These are phyloP conservation scores for Cyclotella atomus DNA, from an alignment of 108 stramenopile species.

Conservation along the genomic window DNA sequence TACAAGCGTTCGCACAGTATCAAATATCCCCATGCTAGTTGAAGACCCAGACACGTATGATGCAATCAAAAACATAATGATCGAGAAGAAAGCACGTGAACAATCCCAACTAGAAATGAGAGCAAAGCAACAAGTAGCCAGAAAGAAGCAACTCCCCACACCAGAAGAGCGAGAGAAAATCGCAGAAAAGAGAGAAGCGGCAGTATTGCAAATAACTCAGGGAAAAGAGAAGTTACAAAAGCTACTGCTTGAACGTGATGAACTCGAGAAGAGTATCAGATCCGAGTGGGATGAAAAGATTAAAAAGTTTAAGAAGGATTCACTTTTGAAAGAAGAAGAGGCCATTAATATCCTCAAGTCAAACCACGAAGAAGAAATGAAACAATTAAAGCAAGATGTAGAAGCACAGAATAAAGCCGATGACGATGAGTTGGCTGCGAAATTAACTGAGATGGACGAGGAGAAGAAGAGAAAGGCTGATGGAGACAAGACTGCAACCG, in stretches of 20 bases:
- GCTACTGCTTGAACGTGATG: constrained; percentile 8
- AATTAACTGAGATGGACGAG: constrained; percentile 6
- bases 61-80: constrained; percentile 21
- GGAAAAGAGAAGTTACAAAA: constrained; percentile 15
- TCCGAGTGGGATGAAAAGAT: constrained; percentile 30
- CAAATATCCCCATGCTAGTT: constrained; percentile 21
- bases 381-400: constrained; percentile 12
- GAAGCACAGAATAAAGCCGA: constrained; percentile 17
- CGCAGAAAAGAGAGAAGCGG: neutral
- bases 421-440: constrained; percentile 3
- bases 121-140: constrained; percentile 6
- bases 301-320: constrained; percentile 14
- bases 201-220: neutral
- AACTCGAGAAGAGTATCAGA: constrained; percentile 13
- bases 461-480: constrained; percentile 20
- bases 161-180: neutral
- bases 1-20: constrained; percentile 22
- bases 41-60: constrained; percentile 38
- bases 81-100: constrained; percentile 21
- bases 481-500: neutral
- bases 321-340: constrained; percentile 9
- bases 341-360: constrained; percentile 10
- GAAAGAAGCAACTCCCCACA: constrained; percentile 1
- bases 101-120: constrained; percentile 7
- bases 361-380: constrained; percentile 23